Evolutionary conservation across 2,329 filamentous ascomycete genomes (phyloP).

Genomic region (Biscogniauxia marginata): DNA sequence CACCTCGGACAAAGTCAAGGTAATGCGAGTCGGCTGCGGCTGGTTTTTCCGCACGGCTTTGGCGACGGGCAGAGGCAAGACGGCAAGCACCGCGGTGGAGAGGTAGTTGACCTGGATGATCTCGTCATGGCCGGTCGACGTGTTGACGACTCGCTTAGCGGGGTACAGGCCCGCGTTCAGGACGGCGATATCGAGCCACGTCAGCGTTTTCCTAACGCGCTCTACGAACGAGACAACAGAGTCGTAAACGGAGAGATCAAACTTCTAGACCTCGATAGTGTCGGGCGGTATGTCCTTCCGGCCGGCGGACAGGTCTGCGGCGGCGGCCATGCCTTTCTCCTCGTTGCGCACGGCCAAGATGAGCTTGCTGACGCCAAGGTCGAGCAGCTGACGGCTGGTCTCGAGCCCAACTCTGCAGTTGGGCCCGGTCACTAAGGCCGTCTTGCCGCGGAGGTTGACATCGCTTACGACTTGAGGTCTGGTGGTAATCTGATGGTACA

Average conservation of each 20-base stretch:
- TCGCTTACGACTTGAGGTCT: constrained; percentile 3
- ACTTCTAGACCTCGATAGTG: constrained; percentile 7
- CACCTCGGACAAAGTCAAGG: constrained; percentile 3
- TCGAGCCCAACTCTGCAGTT: constrained; percentile 35
- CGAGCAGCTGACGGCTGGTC: constrained; percentile 31
- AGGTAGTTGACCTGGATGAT: constrained; percentile 8
- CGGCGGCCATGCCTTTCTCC: constrained; percentile 23
- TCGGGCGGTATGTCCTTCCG: background rate
- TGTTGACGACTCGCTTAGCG: background rate
- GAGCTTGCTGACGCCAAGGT: constrained; percentile 29
- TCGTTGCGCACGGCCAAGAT: constrained; percentile 33
- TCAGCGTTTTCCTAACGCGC: background rate
- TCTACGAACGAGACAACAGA: constrained; percentile 3
- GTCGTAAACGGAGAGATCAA: constrained; percentile 5
- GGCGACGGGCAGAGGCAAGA: constrained; percentile 4
- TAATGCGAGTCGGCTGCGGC: constrained; percentile 5
- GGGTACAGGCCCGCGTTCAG: constrained; percentile 5
- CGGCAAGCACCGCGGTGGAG: constrained; percentile 4
- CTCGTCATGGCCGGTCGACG: constrained; percentile 5
- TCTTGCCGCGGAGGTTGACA: constrained; percentile 1
- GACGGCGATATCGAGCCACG: constrained; percentile 9
- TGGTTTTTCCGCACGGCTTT: background rate
- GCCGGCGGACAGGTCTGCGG: background rate
- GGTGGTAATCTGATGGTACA: constrained; percentile 8
- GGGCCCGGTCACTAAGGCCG: constrained; percentile 31